These are phyloP conservation scores for Cadophora luteo-olivacea DNA, from an alignment of 2,329 filamentous ascomycete species.

Conservation along the genomic window DNA sequence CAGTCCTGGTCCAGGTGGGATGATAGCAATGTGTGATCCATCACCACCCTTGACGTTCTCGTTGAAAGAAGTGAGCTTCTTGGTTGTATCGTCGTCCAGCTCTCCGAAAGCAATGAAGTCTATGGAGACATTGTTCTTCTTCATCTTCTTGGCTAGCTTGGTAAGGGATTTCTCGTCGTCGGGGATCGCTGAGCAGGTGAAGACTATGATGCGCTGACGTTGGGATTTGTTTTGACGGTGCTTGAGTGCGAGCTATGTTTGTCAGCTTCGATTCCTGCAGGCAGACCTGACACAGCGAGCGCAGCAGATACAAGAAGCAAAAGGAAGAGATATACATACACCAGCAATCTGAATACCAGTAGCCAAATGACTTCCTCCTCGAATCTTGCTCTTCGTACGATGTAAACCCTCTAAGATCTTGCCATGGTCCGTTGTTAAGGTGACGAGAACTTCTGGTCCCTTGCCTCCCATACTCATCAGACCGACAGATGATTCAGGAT, in stretches of 20 bases:
- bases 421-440: conserved; percentile 93
- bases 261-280: conserved; percentile 33
- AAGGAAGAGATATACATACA: conserved; percentile 63
- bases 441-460: conserved; percentile 96
- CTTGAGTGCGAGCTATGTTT: conserved; percentile 83
- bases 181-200: conserved; percentile 89
- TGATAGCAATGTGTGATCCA: conserved; percentile 87
- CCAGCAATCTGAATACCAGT: conserved; percentile 95
- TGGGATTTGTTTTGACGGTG: conserved; percentile 98
- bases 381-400: conserved; percentile 88
- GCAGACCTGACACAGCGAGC: neutral
- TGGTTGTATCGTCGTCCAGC: conserved; percentile 85
- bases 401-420: conserved; percentile 93
- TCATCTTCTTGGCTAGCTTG: conserved; percentile 96
- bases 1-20: conserved; percentile 88
- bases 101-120: conserved; percentile 97
- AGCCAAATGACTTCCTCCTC: conserved; percentile 84
- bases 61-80: conserved; percentile 94
- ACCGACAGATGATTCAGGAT: conserved; percentile 96
- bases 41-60: conserved; percentile 91
- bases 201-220: conserved; percentile 94
- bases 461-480: conserved; percentile 99
- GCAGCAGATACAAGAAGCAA: neutral
- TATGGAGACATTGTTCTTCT: conserved; percentile 93
- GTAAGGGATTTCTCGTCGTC: conserved; percentile 90